Evolutionary conservation across 108 stramenopile species (phyloP), one percentile per base, ranked within the genome.

Genomic region (Skeletonema grethae): DNA sequence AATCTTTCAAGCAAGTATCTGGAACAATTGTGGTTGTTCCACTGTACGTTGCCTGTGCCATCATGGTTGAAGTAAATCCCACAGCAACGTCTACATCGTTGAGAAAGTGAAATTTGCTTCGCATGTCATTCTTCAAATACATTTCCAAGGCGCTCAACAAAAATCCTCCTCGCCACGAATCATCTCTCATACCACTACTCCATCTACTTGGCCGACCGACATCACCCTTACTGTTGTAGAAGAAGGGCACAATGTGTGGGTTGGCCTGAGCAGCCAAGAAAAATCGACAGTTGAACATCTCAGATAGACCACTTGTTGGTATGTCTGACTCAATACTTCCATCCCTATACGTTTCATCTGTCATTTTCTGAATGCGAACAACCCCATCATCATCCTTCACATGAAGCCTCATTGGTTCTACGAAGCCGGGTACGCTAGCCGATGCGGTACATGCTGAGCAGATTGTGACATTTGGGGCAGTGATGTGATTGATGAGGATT

Each of bases 271-370:
- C 85, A 39, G 96, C 95, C 43, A 99, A 66, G 71, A 97, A 98
- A 70, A 98, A 98, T 29, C 96, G 95, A 70, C 97, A 96, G 82
- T 98, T 98, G 61, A 99, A 84, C 71, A 96, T 89, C 75, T 97
- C 96, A 28, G 88, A 82, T 38, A 97, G 82, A 15, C 94, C 94
- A 18, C 73, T 73, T n/a, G 87, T 86, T 11, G 97, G 98, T 61
- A 97, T 93, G 83, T 97, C 97, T 29, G 80, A 73, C 18, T 89
- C 88, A 65, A 97, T 91, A 62, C 87, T 89, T 1, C 97, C 98
- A 76, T 97, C 96, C 70, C 84, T 85, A 66, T 82, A 93, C 6
- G 75, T 75, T 64, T 88, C 87, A 53, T 80, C 82, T 53, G 79
- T 48, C 29, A 74, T 79, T 2, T 70, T 75, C 39, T 85, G 85